A percentile compares a stretch with the other conserved stretches of the same genome.
These are phyloP conservation scores for Penicillium steckii DNA, from an alignment of 495 filamentous ascomycete species.

Conservation along the genomic window DNA sequence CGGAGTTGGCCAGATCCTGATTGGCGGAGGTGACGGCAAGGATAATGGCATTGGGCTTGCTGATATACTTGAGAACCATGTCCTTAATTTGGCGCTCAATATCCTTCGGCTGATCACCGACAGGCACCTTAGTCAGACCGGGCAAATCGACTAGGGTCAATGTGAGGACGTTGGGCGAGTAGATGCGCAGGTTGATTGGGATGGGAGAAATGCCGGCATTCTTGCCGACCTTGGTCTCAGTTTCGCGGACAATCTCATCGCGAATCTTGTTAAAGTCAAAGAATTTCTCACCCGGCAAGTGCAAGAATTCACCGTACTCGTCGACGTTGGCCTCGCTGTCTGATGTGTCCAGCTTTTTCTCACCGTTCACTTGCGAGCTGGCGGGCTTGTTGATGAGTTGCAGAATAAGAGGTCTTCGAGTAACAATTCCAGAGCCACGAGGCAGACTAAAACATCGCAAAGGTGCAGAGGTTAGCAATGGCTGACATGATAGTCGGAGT, in stretches of 20 bases:
- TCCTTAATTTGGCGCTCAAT: constrained; percentile 97
- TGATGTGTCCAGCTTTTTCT: constrained; percentile 61
- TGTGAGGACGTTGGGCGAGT: constrained; percentile 96
- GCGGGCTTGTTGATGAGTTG: constrained; percentile 91
- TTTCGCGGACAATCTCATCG: constrained; percentile 96
- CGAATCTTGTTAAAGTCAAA: constrained; percentile 99
- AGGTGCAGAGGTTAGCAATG: constrained; percentile 27
- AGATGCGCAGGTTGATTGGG: constrained; percentile 96
- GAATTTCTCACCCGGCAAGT: constrained; percentile 98
- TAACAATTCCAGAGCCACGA: constrained; percentile 97
- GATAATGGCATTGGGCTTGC: constrained; percentile 97
- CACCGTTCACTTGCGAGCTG: constrained; percentile 68
- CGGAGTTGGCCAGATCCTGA: constrained; percentile 96
- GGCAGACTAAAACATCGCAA: constrained; percentile 66
- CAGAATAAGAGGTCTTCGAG: constrained; percentile 90
- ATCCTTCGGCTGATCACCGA: constrained; percentile 97
- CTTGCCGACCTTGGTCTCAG: constrained; percentile 90
- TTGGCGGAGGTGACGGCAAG: constrained; percentile 95
- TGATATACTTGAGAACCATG: constrained; percentile 99
- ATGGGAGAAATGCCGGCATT: constrained; percentile 96
- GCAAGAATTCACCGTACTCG: constrained; percentile 99
- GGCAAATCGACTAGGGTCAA: constrained; percentile 97
- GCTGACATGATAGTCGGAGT: constrained; percentile 10
- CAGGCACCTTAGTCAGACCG: constrained; percentile 95
- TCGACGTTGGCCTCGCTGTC: constrained; percentile 88